Evolutionary conservation across 768 basidiomycete species (phyloP).

Genomic region (Kwoniella pini): DNA sequence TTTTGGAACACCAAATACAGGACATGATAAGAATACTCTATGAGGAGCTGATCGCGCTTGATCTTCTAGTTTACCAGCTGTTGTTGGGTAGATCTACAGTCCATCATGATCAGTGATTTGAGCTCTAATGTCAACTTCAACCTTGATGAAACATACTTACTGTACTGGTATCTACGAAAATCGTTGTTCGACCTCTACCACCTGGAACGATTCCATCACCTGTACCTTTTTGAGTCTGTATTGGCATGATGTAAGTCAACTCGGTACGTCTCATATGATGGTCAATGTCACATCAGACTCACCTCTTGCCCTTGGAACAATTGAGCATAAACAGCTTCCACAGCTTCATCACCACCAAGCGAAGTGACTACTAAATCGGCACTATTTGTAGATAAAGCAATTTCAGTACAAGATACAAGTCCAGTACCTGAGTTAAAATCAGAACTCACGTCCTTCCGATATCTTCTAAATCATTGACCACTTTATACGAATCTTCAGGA

Average conservation of each 20-base stretch:
- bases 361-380: conserved; percentile 78
- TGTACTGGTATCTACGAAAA: conserved; percentile 84
- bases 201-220: conserved; percentile 53
- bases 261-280: neutral
- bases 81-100: conserved; percentile 50
- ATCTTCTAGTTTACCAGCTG: conserved; percentile 61
- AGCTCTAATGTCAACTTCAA: no score
- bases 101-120: conserved; percentile 1
- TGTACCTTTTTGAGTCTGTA: conserved; percentile 35
- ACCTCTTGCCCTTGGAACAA: conserved; percentile 67
- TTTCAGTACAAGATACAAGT: no score
- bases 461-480: conserved; percentile 64
- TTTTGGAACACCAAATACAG: conserved; percentile 70
- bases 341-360: conserved; percentile 70
- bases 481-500: conserved; percentile 60
- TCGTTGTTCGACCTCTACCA: conserved; percentile 59
- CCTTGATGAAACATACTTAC: conserved; percentile 56
- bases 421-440: no score
- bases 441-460: conserved; percentile 60
- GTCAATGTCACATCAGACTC: conserved; percentile 16
- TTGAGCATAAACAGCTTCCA: conserved; percentile 65
- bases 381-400: conserved; percentile 14
- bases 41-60: conserved; percentile 64
- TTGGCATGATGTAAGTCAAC: neutral
- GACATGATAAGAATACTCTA: conserved; percentile 69